Evolutionary conservation across 177 flowering plant species (phyloP).

Genomic region (Tripterygium wilfordii): DNA sequence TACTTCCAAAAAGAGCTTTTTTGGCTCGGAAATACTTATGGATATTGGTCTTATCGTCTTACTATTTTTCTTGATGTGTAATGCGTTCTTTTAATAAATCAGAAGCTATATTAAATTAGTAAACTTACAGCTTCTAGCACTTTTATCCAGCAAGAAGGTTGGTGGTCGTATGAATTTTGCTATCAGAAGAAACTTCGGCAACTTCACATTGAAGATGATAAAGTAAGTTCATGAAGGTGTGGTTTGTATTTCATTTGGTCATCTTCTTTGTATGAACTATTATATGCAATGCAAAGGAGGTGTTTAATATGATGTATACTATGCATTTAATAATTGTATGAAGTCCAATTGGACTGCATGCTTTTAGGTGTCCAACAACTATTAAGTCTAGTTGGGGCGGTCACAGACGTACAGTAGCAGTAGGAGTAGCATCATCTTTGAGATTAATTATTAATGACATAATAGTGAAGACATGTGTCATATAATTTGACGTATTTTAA

Average conservation of each 20-base stretch:
- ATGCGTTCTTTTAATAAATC: background rate
- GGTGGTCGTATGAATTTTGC: conserved; percentile 98
- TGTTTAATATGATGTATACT: too few relatives aligned
- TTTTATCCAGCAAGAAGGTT: conserved; percentile 90
- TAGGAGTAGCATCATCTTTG: too few relatives aligned
- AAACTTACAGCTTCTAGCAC: conserved; percentile 5
- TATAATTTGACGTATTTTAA: too few relatives aligned
- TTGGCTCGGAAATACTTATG: background rate
- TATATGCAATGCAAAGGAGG: too few relatives aligned
- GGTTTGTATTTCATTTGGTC: background rate
- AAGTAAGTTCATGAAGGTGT: conserved; percentile 37
- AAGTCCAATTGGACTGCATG: too few relatives aligned
- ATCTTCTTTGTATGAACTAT: background rate
- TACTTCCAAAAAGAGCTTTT: background rate
- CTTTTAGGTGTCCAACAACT: too few relatives aligned
- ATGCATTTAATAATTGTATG: too few relatives aligned
- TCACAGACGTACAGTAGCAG: too few relatives aligned
- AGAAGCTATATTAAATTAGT: background rate
- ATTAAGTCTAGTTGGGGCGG: too few relatives aligned
- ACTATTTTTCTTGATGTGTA: background rate
- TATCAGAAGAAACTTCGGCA: conserved; percentile 67
- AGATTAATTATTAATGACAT: too few relatives aligned
- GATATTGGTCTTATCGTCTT: background rate
- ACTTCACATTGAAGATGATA: conserved; percentile 79
- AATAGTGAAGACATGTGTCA: too few relatives aligned